Percentiles rank a stretch among this genome's conserved stretches.
These are phyloP conservation scores for Punctularia strigosozonata DNA, from an alignment of 768 basidiomycete species.

Conservation along the genomic window DNA sequence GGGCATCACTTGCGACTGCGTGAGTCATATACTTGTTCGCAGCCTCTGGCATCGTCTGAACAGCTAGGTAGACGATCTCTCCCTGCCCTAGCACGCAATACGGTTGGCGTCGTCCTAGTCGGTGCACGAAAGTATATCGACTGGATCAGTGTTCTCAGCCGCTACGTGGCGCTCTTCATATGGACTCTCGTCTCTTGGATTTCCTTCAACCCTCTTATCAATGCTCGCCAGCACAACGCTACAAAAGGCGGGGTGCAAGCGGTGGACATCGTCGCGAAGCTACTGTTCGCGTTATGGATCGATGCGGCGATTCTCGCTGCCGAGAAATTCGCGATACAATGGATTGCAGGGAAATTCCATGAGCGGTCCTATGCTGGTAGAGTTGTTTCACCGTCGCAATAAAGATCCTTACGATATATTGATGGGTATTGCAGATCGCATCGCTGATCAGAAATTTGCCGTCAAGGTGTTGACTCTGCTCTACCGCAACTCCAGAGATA, in stretches of 20 bases:
- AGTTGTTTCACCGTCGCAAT: slow-evolving; percentile 4
- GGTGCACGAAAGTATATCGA: slow-evolving; percentile 66
- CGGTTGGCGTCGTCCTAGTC: slow-evolving; percentile 66
- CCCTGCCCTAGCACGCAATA: slow-evolving; percentile 42
- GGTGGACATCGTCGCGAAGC: slow-evolving; percentile 44
- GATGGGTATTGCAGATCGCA: slow-evolving; percentile 43
- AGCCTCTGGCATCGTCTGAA: not conserved
- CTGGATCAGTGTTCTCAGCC: slow-evolving; percentile 56
- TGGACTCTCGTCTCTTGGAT: slow-evolving; percentile 65
- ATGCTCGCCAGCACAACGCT: slow-evolving; percentile 23
- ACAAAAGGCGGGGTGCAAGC: slow-evolving; percentile 23
- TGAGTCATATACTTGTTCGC: slow-evolving; percentile 25
- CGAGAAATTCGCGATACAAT: slow-evolving; percentile 82
- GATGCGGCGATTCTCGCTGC: slow-evolving; percentile 59
- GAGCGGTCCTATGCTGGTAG: slow-evolving; percentile 61
- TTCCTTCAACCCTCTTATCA: slow-evolving; percentile 60
- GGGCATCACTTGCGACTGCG: slow-evolving; percentile 59
- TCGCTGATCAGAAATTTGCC: slow-evolving; percentile 73
- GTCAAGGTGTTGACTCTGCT: slow-evolving; percentile 59
- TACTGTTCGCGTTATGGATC: slow-evolving; percentile 65
- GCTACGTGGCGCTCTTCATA: slow-evolving; percentile 53
- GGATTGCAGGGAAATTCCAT: slow-evolving; percentile 76
- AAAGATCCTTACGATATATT: not conserved
- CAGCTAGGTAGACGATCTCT: slow-evolving; percentile 30
- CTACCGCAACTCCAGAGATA: slow-evolving; percentile 69